Base-by-base conservation (phyloP, 352 stramenopile genomes). In the Phytophthora podocarpi region DNA sequence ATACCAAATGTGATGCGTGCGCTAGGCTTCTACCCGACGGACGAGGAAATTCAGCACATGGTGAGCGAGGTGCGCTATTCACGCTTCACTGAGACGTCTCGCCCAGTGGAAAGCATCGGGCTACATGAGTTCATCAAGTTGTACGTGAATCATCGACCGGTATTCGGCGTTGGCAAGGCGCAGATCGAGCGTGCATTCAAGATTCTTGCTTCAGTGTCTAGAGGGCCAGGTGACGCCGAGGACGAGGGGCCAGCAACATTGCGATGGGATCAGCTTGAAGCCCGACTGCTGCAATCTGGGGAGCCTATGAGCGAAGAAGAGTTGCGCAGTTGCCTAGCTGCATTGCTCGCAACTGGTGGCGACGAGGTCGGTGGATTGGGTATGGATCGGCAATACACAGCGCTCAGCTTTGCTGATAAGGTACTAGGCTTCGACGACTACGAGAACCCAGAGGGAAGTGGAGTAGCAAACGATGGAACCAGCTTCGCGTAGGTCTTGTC, bases 141-240 rank as follows among this genome's bases (percentile, higher is more conserved):
- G 20, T 98, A 97, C 67, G 78, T 97, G 39, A 98, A 98, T 67
- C 93, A 98, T 63, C 87, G 93, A 0, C 89, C 93, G 1, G 91
- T 98, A 12, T 89, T 95, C 41, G 85, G 85, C 11, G 85, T 96
- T 30, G 81, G 78, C 20, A 96, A 94, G 37, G 60, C 72, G 9
- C 71, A 93, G 32, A 96, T 97, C 49, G 73, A 85, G 41, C 53
- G 78, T 21, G 88, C 90, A 16, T 95, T 97, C 30, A 53, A 76
- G 10, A 56, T 82, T 7, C 68, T 96, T 1, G 74, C 54, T 23
- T 35, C 34, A 31, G 32, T 40, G 20, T 41, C 47, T 30, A 46
- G 37, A 50, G 46, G 8, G 18, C 23, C 27, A 8, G 23, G 27
- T 10, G 48, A 52, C 12, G 42, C 57, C 12, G 46, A 31, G 8